Conservation (phyloP, 108 stramenopile species). For the Nannochloropsis granulata region DNA sequence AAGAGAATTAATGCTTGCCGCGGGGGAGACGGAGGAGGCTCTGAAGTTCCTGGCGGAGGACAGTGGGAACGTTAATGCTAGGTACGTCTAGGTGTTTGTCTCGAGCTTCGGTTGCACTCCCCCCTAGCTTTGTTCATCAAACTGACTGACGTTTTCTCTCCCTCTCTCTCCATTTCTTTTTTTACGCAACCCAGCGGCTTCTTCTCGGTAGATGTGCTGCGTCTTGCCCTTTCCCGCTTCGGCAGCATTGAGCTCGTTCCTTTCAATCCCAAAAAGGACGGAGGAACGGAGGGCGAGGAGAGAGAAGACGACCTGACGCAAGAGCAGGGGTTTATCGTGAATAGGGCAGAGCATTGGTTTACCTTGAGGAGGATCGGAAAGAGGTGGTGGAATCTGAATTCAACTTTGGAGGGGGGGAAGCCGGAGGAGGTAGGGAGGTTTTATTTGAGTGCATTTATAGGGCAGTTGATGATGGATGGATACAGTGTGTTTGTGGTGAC, state of each 20-base stretch:
- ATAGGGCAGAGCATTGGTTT: conserved; percentile 31
- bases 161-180: background rate
- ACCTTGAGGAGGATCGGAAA: conserved; percentile 21
- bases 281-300: background rate
- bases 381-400: conserved; percentile 36
- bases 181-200: background rate
- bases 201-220: background rate
- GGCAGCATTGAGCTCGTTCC: background rate
- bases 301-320: background rate
- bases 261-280: background rate
- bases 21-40: background rate
- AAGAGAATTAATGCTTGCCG: conserved; percentile 50
- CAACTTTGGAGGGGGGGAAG: conserved; percentile 10
- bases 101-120: background rate
- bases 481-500: conserved; percentile 34
- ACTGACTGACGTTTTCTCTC: background rate
- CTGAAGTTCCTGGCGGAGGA: background rate
- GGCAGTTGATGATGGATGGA: conserved; percentile 23
- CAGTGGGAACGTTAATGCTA: conserved; percentile 7
- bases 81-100: background rate
- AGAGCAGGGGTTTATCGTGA: conserved; percentile 28
- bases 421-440: conserved; percentile 8
- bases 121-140: background rate
- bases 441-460: background rate
- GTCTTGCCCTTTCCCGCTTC: background rate